These are phyloP conservation scores for Phytophthora melonis DNA, from an alignment of 352 stramenopile species.

Conservation along the genomic window DNA sequence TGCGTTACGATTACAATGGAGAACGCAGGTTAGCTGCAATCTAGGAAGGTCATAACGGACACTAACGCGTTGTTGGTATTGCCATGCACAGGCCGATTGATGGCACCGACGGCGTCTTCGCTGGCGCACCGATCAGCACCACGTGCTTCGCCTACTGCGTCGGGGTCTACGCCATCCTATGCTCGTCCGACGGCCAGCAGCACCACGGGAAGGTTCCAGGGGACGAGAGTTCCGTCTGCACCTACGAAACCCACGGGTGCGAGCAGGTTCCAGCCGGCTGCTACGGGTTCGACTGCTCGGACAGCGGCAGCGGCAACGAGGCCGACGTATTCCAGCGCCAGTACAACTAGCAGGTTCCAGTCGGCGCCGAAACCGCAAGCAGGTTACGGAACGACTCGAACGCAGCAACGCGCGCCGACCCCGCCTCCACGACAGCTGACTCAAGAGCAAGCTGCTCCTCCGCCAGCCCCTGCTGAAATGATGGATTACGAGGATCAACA, in stretches of 20 bases:
- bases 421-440: slow-evolving; percentile 13
- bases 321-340: slow-evolving; percentile 17
- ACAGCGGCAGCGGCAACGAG: slow-evolving; percentile 3
- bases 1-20: slow-evolving; percentile 14
- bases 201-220: slow-evolving; percentile 33
- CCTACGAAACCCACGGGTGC: slow-evolving; percentile 35
- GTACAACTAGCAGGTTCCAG: slow-evolving; percentile 29
- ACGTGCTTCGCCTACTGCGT: slow-evolving; percentile 2
- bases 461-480: slow-evolving; percentile 36
- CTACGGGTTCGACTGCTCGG: slow-evolving; percentile 15
- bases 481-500: slow-evolving; percentile 40
- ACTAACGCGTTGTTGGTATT: slow-evolving; percentile 20
- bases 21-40: neutral
- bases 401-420: slow-evolving; percentile 14
- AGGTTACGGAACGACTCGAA: slow-evolving; percentile 23
- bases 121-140: slow-evolving; percentile 35
- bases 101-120: slow-evolving; percentile 40
- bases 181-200: slow-evolving; percentile 41
- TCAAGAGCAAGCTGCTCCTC: slow-evolving; percentile 24
- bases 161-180: slow-evolving; percentile 35
- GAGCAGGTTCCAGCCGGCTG: slow-evolving; percentile 32
- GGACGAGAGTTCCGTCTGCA: slow-evolving; percentile 33
- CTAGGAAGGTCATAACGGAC: slow-evolving; percentile 12
- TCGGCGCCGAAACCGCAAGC: slow-evolving; percentile 15
- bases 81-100: slow-evolving; percentile 28